These are phyloP conservation scores for Linum usitatissimum DNA, from an alignment of 345 rosid species.

Conservation along the genomic window DNA sequence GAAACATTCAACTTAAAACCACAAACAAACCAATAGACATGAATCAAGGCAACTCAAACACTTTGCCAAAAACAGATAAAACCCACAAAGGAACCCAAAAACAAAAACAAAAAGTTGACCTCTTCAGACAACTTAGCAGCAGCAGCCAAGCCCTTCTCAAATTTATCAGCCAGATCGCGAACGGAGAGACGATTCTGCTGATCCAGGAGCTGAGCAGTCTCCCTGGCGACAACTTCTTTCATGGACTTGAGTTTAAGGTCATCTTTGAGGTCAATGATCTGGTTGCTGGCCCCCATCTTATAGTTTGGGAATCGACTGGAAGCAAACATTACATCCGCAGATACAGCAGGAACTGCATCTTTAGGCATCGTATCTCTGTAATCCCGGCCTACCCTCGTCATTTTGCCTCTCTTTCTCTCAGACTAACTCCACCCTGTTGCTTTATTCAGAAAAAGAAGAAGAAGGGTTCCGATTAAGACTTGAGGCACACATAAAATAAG, in stretches of 20 bases:
- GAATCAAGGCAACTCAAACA: no score
- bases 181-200: conserved; percentile 95
- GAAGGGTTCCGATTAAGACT: neutral
- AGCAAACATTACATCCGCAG: conserved; percentile 74
- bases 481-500: conserved; percentile 2
- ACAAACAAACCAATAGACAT: conserved; percentile 1
- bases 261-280: conserved; percentile 60
- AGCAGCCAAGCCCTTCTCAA: conserved; percentile 88
- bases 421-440: conserved; percentile 12
- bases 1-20: neutral
- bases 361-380: conserved; percentile 53
- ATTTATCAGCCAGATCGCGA: conserved; percentile 88
- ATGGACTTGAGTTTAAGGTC: conserved; percentile 65
- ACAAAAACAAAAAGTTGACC: conserved; percentile 30
- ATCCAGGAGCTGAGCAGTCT: conserved; percentile 76
- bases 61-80: neutral
- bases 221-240: conserved; percentile 90
- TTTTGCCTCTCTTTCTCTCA: conserved; percentile 12
- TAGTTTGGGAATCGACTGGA: conserved; percentile 78
- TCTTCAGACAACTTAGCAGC: conserved; percentile 95
- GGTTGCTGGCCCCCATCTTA: conserved; percentile 68
- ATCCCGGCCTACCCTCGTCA: conserved; percentile 71
- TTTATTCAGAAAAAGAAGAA: conserved; percentile 11
- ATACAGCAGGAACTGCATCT: conserved; percentile 61
- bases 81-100: neutral